Evolutionary conservation across 139 green algal genomes (phyloP).

Genomic region (Chlamydomonas incerta): DNA sequence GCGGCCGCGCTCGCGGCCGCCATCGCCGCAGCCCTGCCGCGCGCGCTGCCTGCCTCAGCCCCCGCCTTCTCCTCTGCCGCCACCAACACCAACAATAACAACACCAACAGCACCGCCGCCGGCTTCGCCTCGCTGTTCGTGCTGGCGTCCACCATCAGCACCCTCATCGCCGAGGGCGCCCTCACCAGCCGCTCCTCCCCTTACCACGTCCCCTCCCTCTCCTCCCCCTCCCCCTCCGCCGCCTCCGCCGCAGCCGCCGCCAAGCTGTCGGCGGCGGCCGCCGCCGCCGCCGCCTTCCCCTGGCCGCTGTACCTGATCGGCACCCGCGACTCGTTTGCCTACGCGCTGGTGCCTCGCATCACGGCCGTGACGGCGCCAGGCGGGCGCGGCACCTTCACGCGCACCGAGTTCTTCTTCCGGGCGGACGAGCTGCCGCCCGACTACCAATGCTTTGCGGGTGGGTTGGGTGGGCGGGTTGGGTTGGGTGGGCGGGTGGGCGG

Average conservation of each 20-base stretch:
- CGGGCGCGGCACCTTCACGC: conserved; percentile 50
- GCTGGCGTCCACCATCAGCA: not conserved
- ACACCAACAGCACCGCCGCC: not conserved
- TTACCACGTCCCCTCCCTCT: not conserved
- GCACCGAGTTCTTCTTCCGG: conserved; percentile 73
- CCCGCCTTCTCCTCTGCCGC: not conserved
- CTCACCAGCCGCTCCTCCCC: not conserved
- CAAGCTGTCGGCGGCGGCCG: not conserved
- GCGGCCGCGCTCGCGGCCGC: too few relatives aligned
- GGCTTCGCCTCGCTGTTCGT: not conserved
- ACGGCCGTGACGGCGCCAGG: conserved; percentile 35
- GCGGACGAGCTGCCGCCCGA: conserved; percentile 55
- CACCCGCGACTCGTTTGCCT: conserved; percentile 75
- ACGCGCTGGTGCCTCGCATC: conserved; percentile 53
- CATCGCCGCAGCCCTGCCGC: not conserved
- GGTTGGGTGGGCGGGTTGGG: not conserved
- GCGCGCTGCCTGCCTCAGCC: not conserved
- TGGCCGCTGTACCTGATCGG: conserved; percentile 77
- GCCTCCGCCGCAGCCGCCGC: not conserved
- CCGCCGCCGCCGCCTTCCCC: conserved; percentile 45
- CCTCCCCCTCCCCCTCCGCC: not conserved
- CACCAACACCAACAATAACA: not conserved
- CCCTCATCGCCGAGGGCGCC: conserved; percentile 5
- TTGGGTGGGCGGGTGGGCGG: not conserved
- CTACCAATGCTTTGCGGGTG: conserved; percentile 49